Evolutionary conservation across 768 basidiomycete species (phyloP).

Genomic region (Fomitopsis pulvina): DNA sequence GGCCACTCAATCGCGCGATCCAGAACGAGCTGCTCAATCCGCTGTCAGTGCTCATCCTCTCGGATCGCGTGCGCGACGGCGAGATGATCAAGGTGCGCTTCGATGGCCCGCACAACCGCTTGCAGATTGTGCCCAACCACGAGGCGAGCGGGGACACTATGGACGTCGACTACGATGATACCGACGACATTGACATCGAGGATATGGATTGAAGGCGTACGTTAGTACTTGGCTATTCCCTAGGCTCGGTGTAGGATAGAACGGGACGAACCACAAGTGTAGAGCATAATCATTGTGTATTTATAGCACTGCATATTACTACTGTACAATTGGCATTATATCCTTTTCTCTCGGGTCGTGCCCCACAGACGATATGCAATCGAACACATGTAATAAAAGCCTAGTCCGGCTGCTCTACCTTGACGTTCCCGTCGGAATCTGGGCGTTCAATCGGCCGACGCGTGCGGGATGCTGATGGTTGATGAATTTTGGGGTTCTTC

Average conservation of each 20-base stretch:
- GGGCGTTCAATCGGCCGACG: too few species aligned
- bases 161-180: conserved; percentile 54
- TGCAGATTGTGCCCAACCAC: conserved; percentile 81
- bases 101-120: conserved; percentile 74
- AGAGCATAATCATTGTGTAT: conserved; percentile 4
- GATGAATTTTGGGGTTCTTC: conserved; percentile 1
- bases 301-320: conserved; percentile 3
- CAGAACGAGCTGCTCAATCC: conserved; percentile 93
- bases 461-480: too few species aligned
- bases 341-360: background rate
- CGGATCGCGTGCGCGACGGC: conserved; percentile 74
- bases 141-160: conserved; percentile 46
- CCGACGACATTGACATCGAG: conserved; percentile 64
- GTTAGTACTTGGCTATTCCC: background rate
- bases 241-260: conserved; percentile 1
- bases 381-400: too few species aligned
- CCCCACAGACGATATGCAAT: too few species aligned
- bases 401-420: too few species aligned
- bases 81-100: conserved; percentile 73
- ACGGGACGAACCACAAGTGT: background rate
- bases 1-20: conserved; percentile 87
- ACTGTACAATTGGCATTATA: conserved; percentile 9
- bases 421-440: too few species aligned
- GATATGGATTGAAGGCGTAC: conserved; percentile 46
- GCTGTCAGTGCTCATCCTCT: conserved; percentile 76